phyloP scores from a whole-genome alignment of 768 basidiomycete genomes.

The Hydnum rufescens region DNA sequence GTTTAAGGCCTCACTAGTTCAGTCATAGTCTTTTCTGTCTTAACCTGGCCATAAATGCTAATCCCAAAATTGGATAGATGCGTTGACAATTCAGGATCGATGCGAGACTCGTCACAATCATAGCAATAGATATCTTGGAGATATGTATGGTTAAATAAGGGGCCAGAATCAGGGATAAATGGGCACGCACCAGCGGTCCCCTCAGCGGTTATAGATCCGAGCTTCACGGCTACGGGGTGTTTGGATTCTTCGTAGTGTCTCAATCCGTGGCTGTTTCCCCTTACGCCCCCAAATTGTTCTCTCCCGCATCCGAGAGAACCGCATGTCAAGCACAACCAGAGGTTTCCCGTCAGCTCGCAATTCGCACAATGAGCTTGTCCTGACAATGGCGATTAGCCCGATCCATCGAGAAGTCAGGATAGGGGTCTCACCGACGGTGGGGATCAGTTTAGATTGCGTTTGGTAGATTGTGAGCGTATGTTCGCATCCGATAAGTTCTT shows the following conservation, averaged over 20 bases:
- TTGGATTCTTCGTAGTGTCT: slow-evolving; percentile 48
- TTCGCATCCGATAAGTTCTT: slow-evolving; percentile 74
- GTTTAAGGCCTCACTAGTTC: slow-evolving; percentile 43
- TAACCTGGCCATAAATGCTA: slow-evolving; percentile 56
- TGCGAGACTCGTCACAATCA: slow-evolving; percentile 59
- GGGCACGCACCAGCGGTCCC: slow-evolving; percentile 54
- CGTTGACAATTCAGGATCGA: slow-evolving; percentile 49
- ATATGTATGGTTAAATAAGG: background rate
- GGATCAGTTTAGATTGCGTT: slow-evolving; percentile 27
- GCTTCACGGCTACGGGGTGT: slow-evolving; percentile 75
- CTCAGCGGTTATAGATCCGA: slow-evolving; percentile 93
- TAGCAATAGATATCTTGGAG: slow-evolving; percentile 81
- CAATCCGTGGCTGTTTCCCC: slow-evolving; percentile 82
- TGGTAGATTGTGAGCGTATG: slow-evolving; percentile 47
- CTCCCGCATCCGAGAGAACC: slow-evolving; percentile 82
- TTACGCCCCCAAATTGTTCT: slow-evolving; percentile 55
- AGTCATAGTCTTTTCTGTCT: slow-evolving; percentile 94
- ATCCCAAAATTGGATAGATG: slow-evolving; percentile 80
- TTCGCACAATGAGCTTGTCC: slow-evolving; percentile 63
- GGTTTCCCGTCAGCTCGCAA: slow-evolving; percentile 76
- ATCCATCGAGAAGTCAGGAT: background rate
- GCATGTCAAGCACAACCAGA: slow-evolving; percentile 91
- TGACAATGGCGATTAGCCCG: slow-evolving; percentile 13
- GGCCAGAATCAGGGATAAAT: background rate
- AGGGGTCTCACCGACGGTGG: slow-evolving; percentile 30